These are phyloP conservation scores for Citrus unshiu DNA, from an alignment of 345 rosid species.

Conservation along the genomic window DNA sequence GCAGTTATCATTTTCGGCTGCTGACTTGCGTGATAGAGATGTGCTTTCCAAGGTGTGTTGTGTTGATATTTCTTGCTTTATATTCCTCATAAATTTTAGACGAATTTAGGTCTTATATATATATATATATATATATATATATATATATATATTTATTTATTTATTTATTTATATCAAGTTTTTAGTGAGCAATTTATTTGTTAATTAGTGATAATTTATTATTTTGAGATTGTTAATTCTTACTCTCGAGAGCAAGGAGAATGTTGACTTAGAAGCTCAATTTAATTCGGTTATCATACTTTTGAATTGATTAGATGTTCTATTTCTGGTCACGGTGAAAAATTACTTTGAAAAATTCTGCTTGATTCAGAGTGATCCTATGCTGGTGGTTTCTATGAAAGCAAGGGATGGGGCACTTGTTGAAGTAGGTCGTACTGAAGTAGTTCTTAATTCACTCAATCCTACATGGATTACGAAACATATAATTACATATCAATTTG, in stretches of 20 bases:
- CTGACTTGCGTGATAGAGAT: conserved; percentile 67
- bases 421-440: conserved; percentile 77
- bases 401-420: conserved; percentile 60
- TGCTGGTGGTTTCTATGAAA: conserved; percentile 68
- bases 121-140: too few species aligned
- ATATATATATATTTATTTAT: too few species aligned
- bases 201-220: neutral
- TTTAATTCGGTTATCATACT: neutral
- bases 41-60: conserved; percentile 78
- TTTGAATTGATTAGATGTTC: neutral
- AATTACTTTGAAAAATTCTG: conserved; percentile 15
- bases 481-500: conserved; percentile 56
- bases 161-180: neutral
- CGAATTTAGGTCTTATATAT: neutral
- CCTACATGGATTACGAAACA: conserved; percentile 72
- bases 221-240: neutral
- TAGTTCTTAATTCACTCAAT: conserved; percentile 72
- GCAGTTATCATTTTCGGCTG: conserved; percentile 88
- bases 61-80: conserved; percentile 5
- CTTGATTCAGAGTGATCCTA: conserved; percentile 79
- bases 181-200: neutral
- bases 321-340: neutral
- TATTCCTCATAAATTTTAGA: neutral
- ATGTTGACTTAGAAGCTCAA: neutral
- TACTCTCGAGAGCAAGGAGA: neutral